Percentiles rank a stretch among this genome's conserved stretches.
Conservation (phyloP, 148 eudicot genomes). For the Agrostemma githago region DNA sequence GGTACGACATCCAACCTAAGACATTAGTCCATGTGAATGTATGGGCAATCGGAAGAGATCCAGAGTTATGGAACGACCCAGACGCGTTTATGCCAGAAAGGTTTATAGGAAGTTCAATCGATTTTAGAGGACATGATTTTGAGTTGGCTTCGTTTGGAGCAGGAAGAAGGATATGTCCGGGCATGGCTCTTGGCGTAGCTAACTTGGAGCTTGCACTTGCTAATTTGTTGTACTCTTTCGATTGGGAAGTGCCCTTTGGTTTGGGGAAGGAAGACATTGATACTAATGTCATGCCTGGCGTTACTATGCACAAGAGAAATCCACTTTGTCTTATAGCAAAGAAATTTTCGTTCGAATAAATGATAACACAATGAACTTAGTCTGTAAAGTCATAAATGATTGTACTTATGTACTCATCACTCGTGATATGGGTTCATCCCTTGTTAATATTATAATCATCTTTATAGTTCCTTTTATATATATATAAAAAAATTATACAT, state of each 20-base stretch:
- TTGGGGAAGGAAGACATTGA: background rate
- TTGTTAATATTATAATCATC: too few relatives aligned
- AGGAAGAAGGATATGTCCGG: background rate
- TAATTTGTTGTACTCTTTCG: background rate
- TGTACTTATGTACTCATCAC: too few relatives aligned
- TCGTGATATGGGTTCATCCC: too few relatives aligned
- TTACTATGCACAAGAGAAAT: background rate
- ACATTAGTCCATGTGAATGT: background rate
- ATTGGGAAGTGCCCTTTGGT: background rate
- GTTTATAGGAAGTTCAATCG: background rate
- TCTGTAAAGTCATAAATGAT: too few relatives aligned
- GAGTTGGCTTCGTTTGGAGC: background rate
- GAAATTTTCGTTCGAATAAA: background rate
- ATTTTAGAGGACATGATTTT: background rate
- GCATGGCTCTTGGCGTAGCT: background rate
- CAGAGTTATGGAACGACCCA: background rate
- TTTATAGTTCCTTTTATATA: too few relatives aligned
- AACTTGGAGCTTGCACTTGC: slow-evolving; percentile 6
- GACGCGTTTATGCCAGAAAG: background rate
- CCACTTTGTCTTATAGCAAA: background rate
- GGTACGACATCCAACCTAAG: background rate
- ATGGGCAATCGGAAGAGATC: slow-evolving; percentile 1
- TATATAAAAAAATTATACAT: too few relatives aligned
- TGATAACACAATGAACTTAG: too few relatives aligned
- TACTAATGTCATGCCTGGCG: background rate